Evolutionary conservation across 2,329 filamentous ascomycete species (phyloP).

Genomic region (Stagonosporopsis rhizophila): DNA sequence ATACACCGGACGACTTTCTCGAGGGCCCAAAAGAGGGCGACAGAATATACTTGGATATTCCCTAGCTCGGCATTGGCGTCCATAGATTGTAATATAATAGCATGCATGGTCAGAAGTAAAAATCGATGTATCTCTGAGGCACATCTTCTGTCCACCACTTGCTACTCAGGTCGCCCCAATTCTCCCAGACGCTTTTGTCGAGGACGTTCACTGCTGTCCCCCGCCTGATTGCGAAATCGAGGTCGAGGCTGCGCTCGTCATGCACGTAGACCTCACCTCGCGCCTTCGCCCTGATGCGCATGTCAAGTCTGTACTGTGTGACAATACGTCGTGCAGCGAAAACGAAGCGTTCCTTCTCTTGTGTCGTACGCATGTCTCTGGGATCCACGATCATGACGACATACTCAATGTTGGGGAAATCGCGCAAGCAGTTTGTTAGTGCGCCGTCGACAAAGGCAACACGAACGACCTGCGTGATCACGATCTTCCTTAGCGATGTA

Average conservation of each 20-base stretch:
- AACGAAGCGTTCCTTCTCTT: slow-evolving; percentile 23
- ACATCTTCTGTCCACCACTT: slow-evolving; percentile 15
- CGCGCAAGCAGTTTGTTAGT: slow-evolving; percentile 27
- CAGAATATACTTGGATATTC: slow-evolving; percentile 35
- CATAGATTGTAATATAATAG: slow-evolving; percentile 4
- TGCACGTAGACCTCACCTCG: slow-evolving; percentile 15
- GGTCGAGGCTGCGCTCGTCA: slow-evolving; percentile 1
- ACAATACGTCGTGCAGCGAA: slow-evolving; percentile 29
- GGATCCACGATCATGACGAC: slow-evolving; percentile 27
- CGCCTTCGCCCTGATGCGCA: slow-evolving; percentile 13
- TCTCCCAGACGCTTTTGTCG: slow-evolving; percentile 4
- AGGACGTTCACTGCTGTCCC: neutral
- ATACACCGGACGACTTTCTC: slow-evolving; percentile 50
- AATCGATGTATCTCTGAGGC: slow-evolving; percentile 18
- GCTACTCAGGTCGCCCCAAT: slow-evolving; percentile 1
- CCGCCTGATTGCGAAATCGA: slow-evolving; percentile 6
- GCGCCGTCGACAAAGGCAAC: slow-evolving; percentile 26
- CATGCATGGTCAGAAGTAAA: slow-evolving; percentile 8
- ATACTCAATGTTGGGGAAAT: slow-evolving; percentile 26
- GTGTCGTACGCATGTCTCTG: slow-evolving; percentile 9
- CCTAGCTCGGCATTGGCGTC: slow-evolving; percentile 10
- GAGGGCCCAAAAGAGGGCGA: slow-evolving; percentile 47
- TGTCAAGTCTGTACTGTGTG: slow-evolving; percentile 25
- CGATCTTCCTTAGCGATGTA: slow-evolving; percentile 18
- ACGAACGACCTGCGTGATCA: slow-evolving; percentile 24